A percentile compares a stretch with the other conserved stretches of the same genome.
phyloP scores from a whole-genome alignment of 495 filamentous ascomycete genomes.

The Podospora sp. region DNA sequence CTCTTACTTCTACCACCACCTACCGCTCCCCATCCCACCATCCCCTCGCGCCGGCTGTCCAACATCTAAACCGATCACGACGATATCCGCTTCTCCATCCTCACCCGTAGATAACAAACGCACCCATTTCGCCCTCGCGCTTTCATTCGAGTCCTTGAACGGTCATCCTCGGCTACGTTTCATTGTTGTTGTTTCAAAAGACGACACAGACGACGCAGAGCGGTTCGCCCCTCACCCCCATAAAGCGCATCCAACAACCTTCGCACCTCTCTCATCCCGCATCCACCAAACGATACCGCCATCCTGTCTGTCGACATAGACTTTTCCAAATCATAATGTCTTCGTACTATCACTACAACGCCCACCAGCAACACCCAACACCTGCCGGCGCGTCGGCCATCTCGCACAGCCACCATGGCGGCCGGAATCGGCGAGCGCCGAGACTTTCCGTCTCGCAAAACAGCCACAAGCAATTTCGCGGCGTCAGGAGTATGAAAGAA shows the following conservation, averaged over 20 bases:
- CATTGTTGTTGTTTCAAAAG: conserved; percentile 40
- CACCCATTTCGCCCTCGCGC: conserved; percentile 12
- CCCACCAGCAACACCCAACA: conserved; percentile 65
- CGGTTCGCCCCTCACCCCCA: conserved; percentile 24
- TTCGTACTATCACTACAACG: conserved; percentile 72
- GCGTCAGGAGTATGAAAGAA: conserved; percentile 84
- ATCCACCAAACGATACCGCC: conserved; percentile 28
- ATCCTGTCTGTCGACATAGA: conserved; percentile 15
- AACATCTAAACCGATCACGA: conserved; percentile 19
- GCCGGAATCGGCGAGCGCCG: conserved; percentile 84
- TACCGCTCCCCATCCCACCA: conserved; percentile 30
- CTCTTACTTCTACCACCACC: conserved; percentile 38
- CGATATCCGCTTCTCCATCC: conserved; percentile 17
- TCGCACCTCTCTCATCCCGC: conserved; percentile 19
- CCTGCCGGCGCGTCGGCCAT: conserved; percentile 54
- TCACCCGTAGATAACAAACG: conserved; percentile 16
- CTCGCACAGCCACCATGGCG: conserved; percentile 76
- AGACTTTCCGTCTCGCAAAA: conserved; percentile 78
- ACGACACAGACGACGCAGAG: conserved; percentile 16
- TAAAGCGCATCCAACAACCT: conserved; percentile 23
- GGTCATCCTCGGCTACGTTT: conserved; percentile 25
- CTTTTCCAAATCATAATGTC: conserved; percentile 62
- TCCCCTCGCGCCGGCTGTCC: conserved; percentile 26
- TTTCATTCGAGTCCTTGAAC: neutral
- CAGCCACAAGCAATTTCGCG: conserved; percentile 81